These are phyloP conservation scores for Fusarium mexicanum DNA, from an alignment of 2,329 filamentous ascomycete species.

Conservation along the genomic window DNA sequence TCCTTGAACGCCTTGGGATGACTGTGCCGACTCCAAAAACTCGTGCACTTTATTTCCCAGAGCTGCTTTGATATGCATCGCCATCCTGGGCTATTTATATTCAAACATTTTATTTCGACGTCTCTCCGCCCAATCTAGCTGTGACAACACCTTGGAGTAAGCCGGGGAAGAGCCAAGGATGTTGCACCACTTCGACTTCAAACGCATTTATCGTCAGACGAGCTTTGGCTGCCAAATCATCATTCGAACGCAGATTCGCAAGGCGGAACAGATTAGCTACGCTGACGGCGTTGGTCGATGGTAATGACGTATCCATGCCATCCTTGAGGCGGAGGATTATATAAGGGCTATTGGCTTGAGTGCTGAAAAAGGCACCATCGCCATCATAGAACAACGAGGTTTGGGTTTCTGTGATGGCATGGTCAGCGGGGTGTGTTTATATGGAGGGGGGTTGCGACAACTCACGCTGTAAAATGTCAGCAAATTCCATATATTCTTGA, in stretches of 20 bases:
- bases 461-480: conserved; percentile 80
- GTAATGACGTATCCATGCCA: conserved; percentile 92
- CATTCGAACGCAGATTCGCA: conserved; percentile 72
- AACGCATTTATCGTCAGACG: conserved; percentile 84
- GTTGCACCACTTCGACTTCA: conserved; percentile 89
- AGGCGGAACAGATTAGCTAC: conserved; percentile 88
- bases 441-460: background rate
- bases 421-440: conserved; percentile 13
- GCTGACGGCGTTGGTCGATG: conserved; percentile 89
- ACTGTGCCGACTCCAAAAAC: background rate
- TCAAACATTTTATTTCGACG: conserved; percentile 42
- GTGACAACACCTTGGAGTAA: conserved; percentile 81
- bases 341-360: conserved; percentile 68
- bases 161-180: conserved; percentile 90
- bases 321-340: conserved; percentile 90
- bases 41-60: background rate
- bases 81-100: conserved; percentile 40
- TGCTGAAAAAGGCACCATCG: conserved; percentile 78
- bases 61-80: conserved; percentile 12
- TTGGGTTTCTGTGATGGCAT: conserved; percentile 67
- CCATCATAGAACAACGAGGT: conserved; percentile 81
- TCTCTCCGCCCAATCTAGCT: conserved; percentile 73
- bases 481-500: conserved; percentile 79
- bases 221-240: conserved; percentile 71
- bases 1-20: conserved; percentile 10